A percentile compares a stretch with the other conserved stretches of the same genome.
phyloP scores from a whole-genome alignment of 2,329 filamentous ascomycete species.

The Colletotrichum horii region DNA sequence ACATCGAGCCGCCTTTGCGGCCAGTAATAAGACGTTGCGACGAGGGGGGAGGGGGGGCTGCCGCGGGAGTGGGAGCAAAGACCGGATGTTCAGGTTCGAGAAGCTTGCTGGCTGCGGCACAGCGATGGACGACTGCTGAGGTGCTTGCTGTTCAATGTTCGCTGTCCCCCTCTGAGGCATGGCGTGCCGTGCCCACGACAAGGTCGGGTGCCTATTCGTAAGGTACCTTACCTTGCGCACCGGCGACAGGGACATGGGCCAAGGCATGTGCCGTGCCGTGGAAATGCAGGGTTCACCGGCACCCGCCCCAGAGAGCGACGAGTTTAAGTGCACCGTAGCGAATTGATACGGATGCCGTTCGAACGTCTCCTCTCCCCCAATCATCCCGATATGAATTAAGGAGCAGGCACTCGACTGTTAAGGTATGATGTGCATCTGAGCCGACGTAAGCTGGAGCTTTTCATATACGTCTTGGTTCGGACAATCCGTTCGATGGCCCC shows the following conservation, averaged over 20 bases:
- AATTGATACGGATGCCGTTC: neutral
- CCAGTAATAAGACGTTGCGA: neutral
- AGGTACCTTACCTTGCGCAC: neutral
- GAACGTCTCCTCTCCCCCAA: neutral
- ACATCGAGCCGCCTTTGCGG: constrained; percentile 6
- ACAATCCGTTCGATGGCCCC: neutral
- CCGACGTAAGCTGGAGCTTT: neutral
- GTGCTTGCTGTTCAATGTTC: neutral
- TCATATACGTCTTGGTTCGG: neutral
- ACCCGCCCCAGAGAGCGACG: neutral
- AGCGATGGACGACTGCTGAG: neutral
- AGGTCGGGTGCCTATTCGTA: neutral
- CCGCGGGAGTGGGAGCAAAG: constrained; percentile 5
- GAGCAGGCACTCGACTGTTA: neutral
- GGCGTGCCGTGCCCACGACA: neutral
- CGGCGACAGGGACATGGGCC: neutral
- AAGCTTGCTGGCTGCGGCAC: neutral
- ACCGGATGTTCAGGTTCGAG: constrained; percentile 13
- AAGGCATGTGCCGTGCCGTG: constrained; percentile 11
- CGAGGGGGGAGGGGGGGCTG: neutral
- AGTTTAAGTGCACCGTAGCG: neutral
- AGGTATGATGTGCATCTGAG: neutral
- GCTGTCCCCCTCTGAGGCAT: neutral
- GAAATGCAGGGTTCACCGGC: neutral
- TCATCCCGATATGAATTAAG: neutral